phyloP scores from a whole-genome alignment of 2,329 filamentous ascomycete genomes.

The Cordyceps javanica region DNA sequence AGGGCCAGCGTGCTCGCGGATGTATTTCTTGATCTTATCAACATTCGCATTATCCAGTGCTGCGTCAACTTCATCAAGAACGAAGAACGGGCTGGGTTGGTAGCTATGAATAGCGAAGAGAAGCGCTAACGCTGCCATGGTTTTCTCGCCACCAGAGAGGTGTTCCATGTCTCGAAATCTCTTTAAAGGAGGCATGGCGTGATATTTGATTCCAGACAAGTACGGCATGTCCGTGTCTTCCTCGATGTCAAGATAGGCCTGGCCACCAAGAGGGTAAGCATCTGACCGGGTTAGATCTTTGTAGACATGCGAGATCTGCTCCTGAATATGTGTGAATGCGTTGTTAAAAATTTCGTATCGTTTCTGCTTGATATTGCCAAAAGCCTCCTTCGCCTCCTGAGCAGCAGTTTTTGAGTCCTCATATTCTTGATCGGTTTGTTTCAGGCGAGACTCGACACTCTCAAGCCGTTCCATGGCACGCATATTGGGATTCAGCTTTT shows the following conservation, averaged over 20 bases:
- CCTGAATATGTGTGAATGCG: slow-evolving; percentile 89
- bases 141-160: slow-evolving; percentile 94
- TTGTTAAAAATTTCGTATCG: slow-evolving; percentile 91
- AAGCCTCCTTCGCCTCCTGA: slow-evolving; percentile 71
- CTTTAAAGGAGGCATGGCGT: slow-evolving; percentile 97
- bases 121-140: slow-evolving; percentile 93
- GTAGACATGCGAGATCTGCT: slow-evolving; percentile 91
- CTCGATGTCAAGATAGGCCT: slow-evolving; percentile 80
- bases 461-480: slow-evolving; percentile 88
- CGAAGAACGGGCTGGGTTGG: slow-evolving; percentile 94
- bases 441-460: slow-evolving; percentile 74
- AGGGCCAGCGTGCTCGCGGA: slow-evolving; percentile 85
- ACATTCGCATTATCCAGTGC: slow-evolving; percentile 98
- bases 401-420: slow-evolving; percentile 73
- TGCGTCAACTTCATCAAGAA: slow-evolving; percentile 95
- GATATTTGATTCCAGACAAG: slow-evolving; percentile 92
- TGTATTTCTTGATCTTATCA: slow-evolving; percentile 92
- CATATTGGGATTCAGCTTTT: slow-evolving; percentile 96
- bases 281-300: slow-evolving; percentile 87
- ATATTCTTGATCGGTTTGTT: slow-evolving; percentile 81
- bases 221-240: slow-evolving; percentile 97
- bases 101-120: slow-evolving; percentile 96
- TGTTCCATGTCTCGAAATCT: slow-evolving; percentile 99
- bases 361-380: slow-evolving; percentile 73
- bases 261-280: slow-evolving; percentile 88